Conservation (phyloP, 2,329 filamentous ascomycete species). For the Leptosphaerulina australis region DNA sequence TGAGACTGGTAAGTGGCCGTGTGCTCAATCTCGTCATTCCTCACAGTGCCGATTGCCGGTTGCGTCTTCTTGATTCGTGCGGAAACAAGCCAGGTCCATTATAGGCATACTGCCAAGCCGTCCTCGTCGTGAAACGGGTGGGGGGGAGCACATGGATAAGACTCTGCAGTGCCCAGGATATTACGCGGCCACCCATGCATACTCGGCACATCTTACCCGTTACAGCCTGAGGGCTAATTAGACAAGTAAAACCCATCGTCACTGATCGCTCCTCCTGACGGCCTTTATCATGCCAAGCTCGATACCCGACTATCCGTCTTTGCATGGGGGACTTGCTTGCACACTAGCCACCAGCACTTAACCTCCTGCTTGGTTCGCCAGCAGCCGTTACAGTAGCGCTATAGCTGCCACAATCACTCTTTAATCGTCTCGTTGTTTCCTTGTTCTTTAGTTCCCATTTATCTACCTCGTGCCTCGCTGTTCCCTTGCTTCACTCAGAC, state of each 20-base stretch:
- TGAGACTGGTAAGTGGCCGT: slow-evolving; percentile 4
- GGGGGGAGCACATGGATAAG: slow-evolving; percentile 24
- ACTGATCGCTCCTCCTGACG: slow-evolving; percentile 30
- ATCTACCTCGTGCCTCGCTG: slow-evolving; percentile 4
- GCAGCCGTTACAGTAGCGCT: slow-evolving; percentile 32
- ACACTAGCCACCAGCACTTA: slow-evolving; percentile 33
- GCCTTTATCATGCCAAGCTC: slow-evolving; percentile 37
- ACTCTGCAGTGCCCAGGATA: slow-evolving; percentile 28
- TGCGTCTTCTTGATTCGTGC: slow-evolving; percentile 8
- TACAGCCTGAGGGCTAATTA: slow-evolving; percentile 28
- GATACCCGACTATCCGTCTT: slow-evolving; percentile 43
- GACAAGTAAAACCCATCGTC: slow-evolving; percentile 21
- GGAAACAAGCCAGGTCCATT: slow-evolving; percentile 20
- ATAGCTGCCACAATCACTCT: slow-evolving; percentile 32
- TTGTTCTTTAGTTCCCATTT: slow-evolving; percentile 7
- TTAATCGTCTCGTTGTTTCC: slow-evolving; percentile 20
- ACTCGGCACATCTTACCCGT: slow-evolving; percentile 32
- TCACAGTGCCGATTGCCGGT: slow-evolving; percentile 16
- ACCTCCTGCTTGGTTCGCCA: slow-evolving; percentile 30
- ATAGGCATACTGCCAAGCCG: slow-evolving; percentile 28
- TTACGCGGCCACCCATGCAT: slow-evolving; percentile 38
- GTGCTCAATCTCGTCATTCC: slow-evolving; percentile 14
- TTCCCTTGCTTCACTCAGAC: slow-evolving; percentile 16
- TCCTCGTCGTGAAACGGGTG: slow-evolving; percentile 30
- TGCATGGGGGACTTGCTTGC: slow-evolving; percentile 38